phyloP scores from a whole-genome alignment of 805 yeast genomes.

The Candida maesae region DNA sequence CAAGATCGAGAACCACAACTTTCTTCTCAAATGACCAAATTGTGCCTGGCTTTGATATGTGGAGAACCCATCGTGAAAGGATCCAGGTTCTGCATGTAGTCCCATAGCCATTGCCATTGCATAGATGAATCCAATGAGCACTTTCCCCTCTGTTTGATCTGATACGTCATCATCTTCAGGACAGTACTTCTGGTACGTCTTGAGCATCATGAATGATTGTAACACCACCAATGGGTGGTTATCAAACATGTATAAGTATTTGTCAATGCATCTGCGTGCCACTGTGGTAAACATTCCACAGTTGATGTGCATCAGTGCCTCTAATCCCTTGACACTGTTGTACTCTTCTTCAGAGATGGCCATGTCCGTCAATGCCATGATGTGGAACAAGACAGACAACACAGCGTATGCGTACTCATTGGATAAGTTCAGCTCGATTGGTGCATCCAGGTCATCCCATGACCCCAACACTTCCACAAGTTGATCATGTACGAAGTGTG shows the following conservation, averaged over 20 bases:
- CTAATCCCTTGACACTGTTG: constrained; percentile 1
- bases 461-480: constrained; percentile 5
- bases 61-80: constrained; percentile 31
- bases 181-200: constrained; percentile 44
- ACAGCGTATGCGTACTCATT: constrained; percentile 18
- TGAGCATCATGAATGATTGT: constrained; percentile 48
- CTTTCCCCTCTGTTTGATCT: constrained; percentile 46
- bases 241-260: constrained; percentile 44
- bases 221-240: constrained; percentile 43
- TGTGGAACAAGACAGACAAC: constrained; percentile 18
- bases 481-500: constrained; percentile 14
- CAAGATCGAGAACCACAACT: constrained; percentile 24
- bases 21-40: constrained; percentile 22
- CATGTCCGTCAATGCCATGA: constrained; percentile 19
- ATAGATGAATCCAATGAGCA: constrained; percentile 43
- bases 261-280: constrained; percentile 40
- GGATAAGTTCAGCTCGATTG: constrained; percentile 1
- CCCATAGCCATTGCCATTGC: constrained; percentile 55
- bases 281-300: constrained; percentile 3
- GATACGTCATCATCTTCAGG: constrained; percentile 57
- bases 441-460: not conserved
- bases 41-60: not conserved
- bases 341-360: constrained; percentile 16
- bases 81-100: constrained; percentile 50
- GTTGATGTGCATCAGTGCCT: constrained; percentile 2